These are phyloP conservation scores for Ceratobasidium sp. DNA, from an alignment of 1,284 basidiomycete genomes.

Conservation along the genomic window DNA sequence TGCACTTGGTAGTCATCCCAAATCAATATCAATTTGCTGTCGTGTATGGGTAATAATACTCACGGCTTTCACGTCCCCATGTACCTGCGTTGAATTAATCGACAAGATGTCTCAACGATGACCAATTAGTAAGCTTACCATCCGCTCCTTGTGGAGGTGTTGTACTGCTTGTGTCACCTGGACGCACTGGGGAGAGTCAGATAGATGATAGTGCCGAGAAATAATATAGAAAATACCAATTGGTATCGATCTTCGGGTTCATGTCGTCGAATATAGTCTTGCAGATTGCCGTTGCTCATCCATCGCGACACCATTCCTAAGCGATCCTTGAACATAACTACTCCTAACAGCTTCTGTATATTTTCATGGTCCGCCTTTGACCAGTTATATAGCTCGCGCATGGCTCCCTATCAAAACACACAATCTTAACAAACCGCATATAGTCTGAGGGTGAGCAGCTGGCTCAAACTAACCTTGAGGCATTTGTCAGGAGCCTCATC, in stretches of 20 bases:
- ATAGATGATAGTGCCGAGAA: no score
- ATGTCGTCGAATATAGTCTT: not conserved
- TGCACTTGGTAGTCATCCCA: not conserved
- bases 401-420: not conserved
- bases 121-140: no score
- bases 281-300: not conserved
- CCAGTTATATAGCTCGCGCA: slow-evolving; percentile 6
- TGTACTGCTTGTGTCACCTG: no score
- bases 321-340: no score
- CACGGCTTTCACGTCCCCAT: not conserved
- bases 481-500: not conserved
- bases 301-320: not conserved
- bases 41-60: not conserved
- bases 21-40: not conserved
- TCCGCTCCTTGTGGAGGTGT: no score
- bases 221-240: no score
- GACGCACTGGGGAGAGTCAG: no score
- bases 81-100: not conserved
- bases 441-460: no score
- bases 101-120: no score
- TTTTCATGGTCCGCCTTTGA: slow-evolving; percentile 4
- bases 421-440: not conserved
- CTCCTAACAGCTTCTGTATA: no score
- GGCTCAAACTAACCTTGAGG: not conserved
- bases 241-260: not conserved